Evolutionary conservation across 352 stramenopile genomes (phyloP).

Genomic region (Phytophthora pini): DNA sequence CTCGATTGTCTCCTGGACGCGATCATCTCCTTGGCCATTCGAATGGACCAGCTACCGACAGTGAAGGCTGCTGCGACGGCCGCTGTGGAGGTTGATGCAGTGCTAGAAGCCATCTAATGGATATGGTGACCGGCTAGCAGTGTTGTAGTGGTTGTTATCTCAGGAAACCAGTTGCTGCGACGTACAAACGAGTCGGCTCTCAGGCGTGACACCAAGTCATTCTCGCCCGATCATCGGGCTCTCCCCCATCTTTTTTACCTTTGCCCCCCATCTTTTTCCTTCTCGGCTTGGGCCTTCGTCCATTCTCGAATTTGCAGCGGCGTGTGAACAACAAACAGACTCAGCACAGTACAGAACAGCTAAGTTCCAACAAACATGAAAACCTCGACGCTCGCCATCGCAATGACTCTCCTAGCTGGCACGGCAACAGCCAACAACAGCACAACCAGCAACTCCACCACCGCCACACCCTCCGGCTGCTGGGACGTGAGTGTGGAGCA

Average conservation of each 20-base stretch:
- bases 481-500: constrained; percentile 47
- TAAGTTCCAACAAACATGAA: constrained; percentile 13
- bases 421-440: constrained; percentile 9
- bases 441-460: constrained; percentile 12
- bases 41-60: background rate
- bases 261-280: constrained; percentile 19
- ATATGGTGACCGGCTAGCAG: background rate
- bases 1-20: constrained; percentile 9
- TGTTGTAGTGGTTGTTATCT: constrained; percentile 4
- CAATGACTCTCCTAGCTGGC: constrained; percentile 10
- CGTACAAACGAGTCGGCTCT: constrained; percentile 14
- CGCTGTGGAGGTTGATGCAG: background rate
- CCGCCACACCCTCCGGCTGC: constrained; percentile 28
- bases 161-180: constrained; percentile 12
- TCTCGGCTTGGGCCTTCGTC: background rate
- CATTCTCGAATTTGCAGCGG: constrained; percentile 34
- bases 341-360: constrained; percentile 4
- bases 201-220: constrained; percentile 14
- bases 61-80: constrained; percentile 15
- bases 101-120: too few relatives aligned
- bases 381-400: constrained; percentile 15
- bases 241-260: constrained; percentile 20
- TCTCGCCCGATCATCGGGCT: constrained; percentile 22
- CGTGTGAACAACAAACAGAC: constrained; percentile 5
- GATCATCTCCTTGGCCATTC: background rate